Evolutionary conservation across 139 green algal genomes (phyloP).

Genomic region (Pseudopediastrum boryanum): DNA sequence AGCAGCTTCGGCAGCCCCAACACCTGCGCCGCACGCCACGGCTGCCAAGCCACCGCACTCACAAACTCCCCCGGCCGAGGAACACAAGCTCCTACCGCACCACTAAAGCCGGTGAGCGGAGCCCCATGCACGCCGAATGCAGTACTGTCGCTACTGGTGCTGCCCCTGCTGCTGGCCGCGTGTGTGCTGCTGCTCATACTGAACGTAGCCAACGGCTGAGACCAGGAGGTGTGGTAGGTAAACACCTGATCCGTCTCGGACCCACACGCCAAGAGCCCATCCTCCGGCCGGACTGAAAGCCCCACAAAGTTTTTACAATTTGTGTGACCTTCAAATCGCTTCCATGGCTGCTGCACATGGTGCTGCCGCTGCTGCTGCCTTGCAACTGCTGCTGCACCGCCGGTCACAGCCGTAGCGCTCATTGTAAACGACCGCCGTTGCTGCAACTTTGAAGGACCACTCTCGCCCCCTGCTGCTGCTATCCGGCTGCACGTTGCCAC

Average conservation of each 20-base stretch:
- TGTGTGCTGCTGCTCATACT: background rate
- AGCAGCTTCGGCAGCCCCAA: slow-evolving; percentile 38
- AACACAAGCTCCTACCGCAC: slow-evolving; percentile 1
- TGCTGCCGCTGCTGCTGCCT: background rate
- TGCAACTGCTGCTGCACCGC: background rate
- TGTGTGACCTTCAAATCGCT: slow-evolving; percentile 75
- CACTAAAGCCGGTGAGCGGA: background rate
- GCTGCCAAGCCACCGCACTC: slow-evolving; percentile 47
- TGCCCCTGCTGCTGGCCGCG: background rate
- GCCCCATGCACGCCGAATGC: background rate
- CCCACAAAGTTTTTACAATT: slow-evolving; percentile 98
- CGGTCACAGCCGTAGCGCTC: background rate
- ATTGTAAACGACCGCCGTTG: background rate
- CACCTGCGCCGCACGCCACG: background rate
- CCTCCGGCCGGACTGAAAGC: slow-evolving; percentile 65
- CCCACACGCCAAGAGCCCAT: slow-evolving; percentile 85
- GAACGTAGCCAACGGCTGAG: slow-evolving; percentile 31
- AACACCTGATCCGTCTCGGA: slow-evolving; percentile 65
- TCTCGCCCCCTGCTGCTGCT: background rate
- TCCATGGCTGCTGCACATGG: slow-evolving; percentile 15
- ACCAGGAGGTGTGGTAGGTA: slow-evolving; percentile 51
- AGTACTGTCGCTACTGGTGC: background rate
- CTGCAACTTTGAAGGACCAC: no score
- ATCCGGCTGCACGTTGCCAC: background rate
- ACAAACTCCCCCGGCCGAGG: slow-evolving; percentile 20